A percentile compares a stretch with the other conserved stretches of the same genome.
phyloP scores from a whole-genome alignment of 2,329 filamentous ascomycete species.

The Neonectria faginata region DNA sequence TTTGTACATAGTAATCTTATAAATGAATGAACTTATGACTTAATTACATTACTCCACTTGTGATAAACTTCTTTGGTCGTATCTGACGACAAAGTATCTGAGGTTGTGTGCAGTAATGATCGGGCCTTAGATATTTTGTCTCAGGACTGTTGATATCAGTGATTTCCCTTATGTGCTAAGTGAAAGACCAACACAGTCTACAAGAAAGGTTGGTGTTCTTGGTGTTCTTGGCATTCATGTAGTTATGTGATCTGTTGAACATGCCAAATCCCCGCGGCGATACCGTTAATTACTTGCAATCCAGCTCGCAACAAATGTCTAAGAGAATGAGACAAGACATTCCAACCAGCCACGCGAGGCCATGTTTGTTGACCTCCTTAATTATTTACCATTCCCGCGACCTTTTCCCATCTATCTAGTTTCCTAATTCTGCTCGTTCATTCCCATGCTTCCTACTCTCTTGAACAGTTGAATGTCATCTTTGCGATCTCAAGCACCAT shows the following conservation, averaged over 20 bases:
- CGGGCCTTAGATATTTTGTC: background rate
- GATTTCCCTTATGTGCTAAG: background rate
- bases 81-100: background rate
- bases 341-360: background rate
- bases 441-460: background rate
- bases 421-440: background rate
- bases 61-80: background rate
- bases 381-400: background rate
- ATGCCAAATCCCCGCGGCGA: background rate
- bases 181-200: background rate
- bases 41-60: background rate
- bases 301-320: background rate
- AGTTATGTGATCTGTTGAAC: background rate
- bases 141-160: background rate
- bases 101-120: background rate
- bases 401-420: background rate
- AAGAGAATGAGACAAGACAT: background rate
- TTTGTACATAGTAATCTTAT: slow-evolving; percentile 14
- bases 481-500: background rate
- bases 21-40: slow-evolving; percentile 7
- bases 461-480: background rate
- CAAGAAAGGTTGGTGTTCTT: background rate
- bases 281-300: background rate
- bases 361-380: background rate
- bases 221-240: no score